Base-by-base conservation (phyloP, 805 yeast species). In the Ogataea ganodermae region DNA sequence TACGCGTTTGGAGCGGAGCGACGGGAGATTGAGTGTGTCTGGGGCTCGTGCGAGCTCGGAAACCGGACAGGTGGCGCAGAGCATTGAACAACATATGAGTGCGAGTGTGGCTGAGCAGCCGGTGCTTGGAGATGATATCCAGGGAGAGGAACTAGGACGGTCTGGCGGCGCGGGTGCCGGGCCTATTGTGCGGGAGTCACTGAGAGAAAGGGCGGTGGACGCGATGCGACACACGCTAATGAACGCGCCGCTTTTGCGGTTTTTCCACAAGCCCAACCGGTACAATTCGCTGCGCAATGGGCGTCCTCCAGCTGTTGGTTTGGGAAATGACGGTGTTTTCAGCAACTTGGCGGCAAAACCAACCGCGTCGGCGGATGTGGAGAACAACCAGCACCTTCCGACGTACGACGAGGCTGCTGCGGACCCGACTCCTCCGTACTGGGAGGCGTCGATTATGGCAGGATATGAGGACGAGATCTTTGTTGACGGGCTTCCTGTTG, bases 401-500 rank as follows among this genome's bases (percentile, higher is more conserved):
- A 75, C 96, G 0, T 94, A 94, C 68, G 97, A 89, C 47, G 98
- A 91, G 62, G 98, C 96, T 0, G 89, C 96, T 0, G 86, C 89
- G 3, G 99, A 94, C 63, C 80, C 94, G 13, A 82, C 95, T 0
- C 99, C 99, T 0, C 96, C 96, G 32, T 94, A 94, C 67, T 94
- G 97, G 96, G 99, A 94, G 66, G 81, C 91, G 6, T 80, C 94
- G 0, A 81, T 89, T 35, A 76, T 90, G 62, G 87, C 96, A 4
- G 89, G 84, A 7, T 84, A 80, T 58, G 83, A 80, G 46, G 97
- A 94, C 62, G 98, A 92, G 65, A 84, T 94, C 16, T 89, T 89
- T 67, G 89, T 94, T 26, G 96, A 92, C 56, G 98, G 97, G 0
- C 72, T 94, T 55, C 98, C 99, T 0, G 98, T 92, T 24, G 99